Evolutionary conservation across 2,329 filamentous ascomycete genomes (phyloP), one percentile per base, ranked within the genome.

Genomic region (Cercospora citrullina): DNA sequence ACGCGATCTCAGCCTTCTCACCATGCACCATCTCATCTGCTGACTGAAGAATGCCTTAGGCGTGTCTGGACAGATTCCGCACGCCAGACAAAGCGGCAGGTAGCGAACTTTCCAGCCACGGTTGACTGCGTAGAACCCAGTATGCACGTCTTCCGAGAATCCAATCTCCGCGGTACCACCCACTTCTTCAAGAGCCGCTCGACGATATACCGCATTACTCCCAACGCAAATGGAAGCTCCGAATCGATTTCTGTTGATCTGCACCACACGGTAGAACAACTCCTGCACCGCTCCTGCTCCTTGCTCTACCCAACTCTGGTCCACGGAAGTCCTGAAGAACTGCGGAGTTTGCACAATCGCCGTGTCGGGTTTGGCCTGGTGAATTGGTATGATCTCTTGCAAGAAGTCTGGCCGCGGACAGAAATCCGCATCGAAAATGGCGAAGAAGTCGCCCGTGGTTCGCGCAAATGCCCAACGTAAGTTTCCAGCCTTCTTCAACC

Each of bases 301-400:
- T 72, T 82, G 80, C 74, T 82, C 80, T 4, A 81, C 79, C 80
- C 80, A 82, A 0, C 80, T 81, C 71, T 82, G 80, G 16, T 80
- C 77, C 7, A 75, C 73, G 0, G 74, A 76, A 18, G 79, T 77
- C 33, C 80, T 75, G 71, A 82, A 82, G 72, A 79, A 82, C 69
- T 82, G 80, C 3, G 80, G 80, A 33, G 77, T 80, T 71, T 82
- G 80, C 23, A 82, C 75, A 42, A 82, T 80, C 18, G 80, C 80
- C 10, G 76, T 79, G 68, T 79, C 77, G 10, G 75, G 72, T 60
- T 81, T 79, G 7, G 75, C 79, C 61, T 81, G 70, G 65, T 81
- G 79, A 67, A 81, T 77, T 0, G 80, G 80, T 1, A 81, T 76
- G 26, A 81, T 69, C 66, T 82, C 80, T 28, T 72, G 69, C 5